Evolutionary conservation across 179 eudicot genomes (phyloP).

Genomic region (Silene coronaria): DNA sequence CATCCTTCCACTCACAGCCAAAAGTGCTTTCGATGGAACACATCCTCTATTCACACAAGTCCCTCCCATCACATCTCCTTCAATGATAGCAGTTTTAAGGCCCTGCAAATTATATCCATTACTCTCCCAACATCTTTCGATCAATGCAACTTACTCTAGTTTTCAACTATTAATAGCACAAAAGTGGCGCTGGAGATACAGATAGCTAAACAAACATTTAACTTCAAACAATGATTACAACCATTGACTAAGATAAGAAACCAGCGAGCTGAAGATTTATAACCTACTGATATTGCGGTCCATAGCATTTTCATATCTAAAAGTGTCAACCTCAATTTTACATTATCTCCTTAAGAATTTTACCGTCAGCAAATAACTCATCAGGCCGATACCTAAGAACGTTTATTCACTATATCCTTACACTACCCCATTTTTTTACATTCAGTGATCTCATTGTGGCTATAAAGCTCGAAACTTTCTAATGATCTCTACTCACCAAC

Average conservation of each 20-base stretch:
- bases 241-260: too few relatives aligned
- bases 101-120: constrained; percentile 47
- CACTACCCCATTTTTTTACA: background rate
- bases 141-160: background rate
- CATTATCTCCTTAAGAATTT: background rate
- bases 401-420: too few relatives aligned
- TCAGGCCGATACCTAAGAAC: background rate
- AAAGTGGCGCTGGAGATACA: background rate
- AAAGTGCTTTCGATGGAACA: constrained; percentile 98
- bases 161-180: background rate
- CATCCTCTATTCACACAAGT: constrained; percentile 99
- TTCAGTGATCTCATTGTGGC: background rate
- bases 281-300: too few relatives aligned
- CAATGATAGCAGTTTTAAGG: constrained; percentile 95
- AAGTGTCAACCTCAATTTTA: background rate
- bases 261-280: too few relatives aligned
- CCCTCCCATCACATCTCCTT: constrained; percentile 98
- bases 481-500: background rate
- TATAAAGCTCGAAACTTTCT: too few relatives aligned
- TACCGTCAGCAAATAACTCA: background rate
- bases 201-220: background rate
- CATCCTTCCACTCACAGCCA: constrained; percentile 98
- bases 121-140: background rate
- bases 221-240: background rate
- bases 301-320: background rate